Evolutionary conservation across 2,329 filamentous ascomycete genomes (phyloP), one percentile per base, ranked within the genome.

Genomic region (Chrysoporthe puriensis): DNA sequence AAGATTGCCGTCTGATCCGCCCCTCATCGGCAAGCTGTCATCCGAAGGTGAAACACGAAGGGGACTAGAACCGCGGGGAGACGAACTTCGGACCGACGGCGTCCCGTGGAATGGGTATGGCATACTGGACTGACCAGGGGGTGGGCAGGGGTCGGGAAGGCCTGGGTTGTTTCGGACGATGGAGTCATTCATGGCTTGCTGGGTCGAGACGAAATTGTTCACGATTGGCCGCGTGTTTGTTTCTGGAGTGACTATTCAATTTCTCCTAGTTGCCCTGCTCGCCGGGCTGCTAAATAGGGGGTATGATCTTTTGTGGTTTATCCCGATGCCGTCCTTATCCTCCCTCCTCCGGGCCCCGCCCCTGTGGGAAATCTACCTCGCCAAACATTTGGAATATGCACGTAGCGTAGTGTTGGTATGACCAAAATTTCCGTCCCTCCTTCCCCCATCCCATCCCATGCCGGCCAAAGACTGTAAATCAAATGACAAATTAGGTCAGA

Each of bases 11-110:
- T 68, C 66, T 68, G 66, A 68, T 65, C 62, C 48, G 26, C 66
- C 34, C 46, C 18, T 68, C 62, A 65, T 65, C 62, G 34, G 40
- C 57, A 32, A 18, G 42, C 48, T 65, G 66, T 56, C 66, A 68
- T 68, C 66, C 57, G 57, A 68, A 68, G 36, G 54, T 68, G 66
- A 68, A 65, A 68, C 66, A 44, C 52, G 48, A 50, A n/a, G 58
- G 58, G 48, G 64, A 13, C 8, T 1, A n/a, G 44, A n/a, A 21
- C 36, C 36, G n/a, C 57, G 57, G 46, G 61, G n/a, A 21, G 21
- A 43, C 6, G 0, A 26, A 32, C 40, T 60, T 60, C 57, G 57
- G 57, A 60, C 57, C 40, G 13, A 40, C 16, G 32, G 34, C 9
- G 16, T 36, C 14, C 54, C 54, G 54, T 26, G 54, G 13, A 18